These are phyloP conservation scores for Misopates orontium DNA, from an alignment of 257 asterid species.

Conservation along the genomic window DNA sequence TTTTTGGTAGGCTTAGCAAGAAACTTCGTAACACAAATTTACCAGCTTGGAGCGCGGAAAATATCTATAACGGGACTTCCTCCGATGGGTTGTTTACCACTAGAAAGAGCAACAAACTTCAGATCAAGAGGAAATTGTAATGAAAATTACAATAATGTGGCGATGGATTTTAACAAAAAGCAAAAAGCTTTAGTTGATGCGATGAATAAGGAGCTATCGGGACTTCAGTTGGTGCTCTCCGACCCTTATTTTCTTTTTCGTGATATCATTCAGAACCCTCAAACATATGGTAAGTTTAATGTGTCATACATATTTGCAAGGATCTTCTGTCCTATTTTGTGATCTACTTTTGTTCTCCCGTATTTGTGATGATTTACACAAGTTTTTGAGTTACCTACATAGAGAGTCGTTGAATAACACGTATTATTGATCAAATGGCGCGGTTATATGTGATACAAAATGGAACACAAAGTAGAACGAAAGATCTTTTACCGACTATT, in stretches of 20 bases:
- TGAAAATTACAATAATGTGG: conserved; percentile 55
- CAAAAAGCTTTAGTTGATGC: conserved; percentile 36
- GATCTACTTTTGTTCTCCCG: too few relatives aligned
- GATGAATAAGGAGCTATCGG: conserved; percentile 48
- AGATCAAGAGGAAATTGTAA: conserved; percentile 44
- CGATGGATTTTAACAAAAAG: conserved; percentile 54
- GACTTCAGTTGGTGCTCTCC: conserved; percentile 57
- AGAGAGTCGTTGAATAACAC: too few relatives aligned
- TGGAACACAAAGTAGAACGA: too few relatives aligned
- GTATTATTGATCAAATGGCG: too few relatives aligned
- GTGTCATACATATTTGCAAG: background rate
- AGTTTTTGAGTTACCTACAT: too few relatives aligned
- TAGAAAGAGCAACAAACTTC: conserved; percentile 57
- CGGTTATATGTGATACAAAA: too few relatives aligned
- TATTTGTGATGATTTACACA: too few relatives aligned
- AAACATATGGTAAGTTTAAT: conserved; percentile 46
- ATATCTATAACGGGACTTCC: conserved; percentile 71
- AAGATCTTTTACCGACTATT: too few relatives aligned
- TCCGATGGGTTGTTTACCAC: conserved; percentile 85
- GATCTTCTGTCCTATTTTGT: too few relatives aligned
- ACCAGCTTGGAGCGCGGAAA: conserved; percentile 69
- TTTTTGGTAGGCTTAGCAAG: conserved; percentile 51
- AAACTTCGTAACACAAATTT: conserved; percentile 42
- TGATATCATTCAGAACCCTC: conserved; percentile 55
- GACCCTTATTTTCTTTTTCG: conserved; percentile 46